A percentile compares a stretch with the other conserved stretches of the same genome.
These are phyloP conservation scores for Chrysopogon serrulatus DNA, from an alignment of 176 grass and related monocot species.

Conservation along the genomic window DNA sequence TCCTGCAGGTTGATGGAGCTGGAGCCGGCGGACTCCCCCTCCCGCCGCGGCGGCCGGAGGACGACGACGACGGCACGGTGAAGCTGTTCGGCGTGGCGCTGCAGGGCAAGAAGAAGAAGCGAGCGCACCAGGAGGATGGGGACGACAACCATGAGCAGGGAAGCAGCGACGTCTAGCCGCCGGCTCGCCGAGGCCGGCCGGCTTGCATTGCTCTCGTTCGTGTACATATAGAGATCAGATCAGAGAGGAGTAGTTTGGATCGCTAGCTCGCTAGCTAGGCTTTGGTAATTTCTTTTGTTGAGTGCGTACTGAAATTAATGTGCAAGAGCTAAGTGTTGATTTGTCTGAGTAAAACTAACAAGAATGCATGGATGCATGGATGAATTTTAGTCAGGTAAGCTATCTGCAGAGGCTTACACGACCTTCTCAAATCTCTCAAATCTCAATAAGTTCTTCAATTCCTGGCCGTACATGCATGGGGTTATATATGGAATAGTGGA, in stretches of 20 bases:
- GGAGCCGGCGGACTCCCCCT: conserved; percentile 14
- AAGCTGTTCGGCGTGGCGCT: conserved; percentile 94
- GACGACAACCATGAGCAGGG: conserved; percentile 28
- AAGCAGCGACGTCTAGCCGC: conserved; percentile 29
- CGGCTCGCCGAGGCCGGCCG: not conserved
- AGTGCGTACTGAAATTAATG: not conserved
- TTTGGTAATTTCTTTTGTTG: conserved; percentile 19
- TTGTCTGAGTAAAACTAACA: not conserved
- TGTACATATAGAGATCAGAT: conserved; percentile 38
- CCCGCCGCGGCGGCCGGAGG: not conserved
- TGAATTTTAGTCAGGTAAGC: not conserved
- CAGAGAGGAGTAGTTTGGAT: conserved; percentile 22
- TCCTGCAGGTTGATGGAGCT: conserved; percentile 55
- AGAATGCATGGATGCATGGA: not conserved
- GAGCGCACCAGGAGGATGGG: conserved; percentile 26
- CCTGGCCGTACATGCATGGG: not conserved
- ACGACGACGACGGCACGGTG: conserved; percentile 31
- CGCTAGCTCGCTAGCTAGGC: conserved; percentile 11
- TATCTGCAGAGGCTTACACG: not conserved
- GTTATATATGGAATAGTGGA: not conserved
- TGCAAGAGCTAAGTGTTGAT: conserved; percentile 12
- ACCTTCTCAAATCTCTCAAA: not conserved
- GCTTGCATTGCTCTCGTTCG: not conserved
- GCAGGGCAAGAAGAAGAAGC: conserved; percentile 61
- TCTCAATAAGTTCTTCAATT: not conserved